Conservation (phyloP, 169 alveolate genomes). For the Plasmodium fragile region DNA sequence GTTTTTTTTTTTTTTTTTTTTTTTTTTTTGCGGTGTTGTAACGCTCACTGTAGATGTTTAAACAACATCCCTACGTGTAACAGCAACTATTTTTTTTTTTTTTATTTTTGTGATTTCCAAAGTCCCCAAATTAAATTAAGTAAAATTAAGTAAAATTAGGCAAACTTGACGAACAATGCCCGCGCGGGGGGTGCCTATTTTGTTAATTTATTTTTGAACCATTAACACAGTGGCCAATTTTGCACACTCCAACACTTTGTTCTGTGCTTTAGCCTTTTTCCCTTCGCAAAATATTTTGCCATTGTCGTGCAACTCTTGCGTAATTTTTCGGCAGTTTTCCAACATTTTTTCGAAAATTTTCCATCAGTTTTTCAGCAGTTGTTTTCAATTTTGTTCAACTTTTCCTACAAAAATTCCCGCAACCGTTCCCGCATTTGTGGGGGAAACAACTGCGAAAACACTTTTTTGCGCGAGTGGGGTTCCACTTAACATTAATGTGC, state of each 20-base stretch:
- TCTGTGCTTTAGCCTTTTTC: not conserved
- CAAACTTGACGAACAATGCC: constrained; percentile 12
- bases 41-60: constrained; percentile 28
- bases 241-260: constrained; percentile 43
- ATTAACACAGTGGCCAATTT: constrained; percentile 40
- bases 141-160: constrained; percentile 6
- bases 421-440: not conserved
- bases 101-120: constrained; percentile 2
- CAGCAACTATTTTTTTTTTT: constrained; percentile 10
- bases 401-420: not conserved
- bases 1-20: constrained; percentile 14
- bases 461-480: not conserved
- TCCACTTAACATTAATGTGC: not conserved
- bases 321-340: not conserved
- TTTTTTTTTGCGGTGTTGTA: not conserved
- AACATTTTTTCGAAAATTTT: not conserved
- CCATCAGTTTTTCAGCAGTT: not conserved
- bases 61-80: constrained; percentile 16
- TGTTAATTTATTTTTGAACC: constrained; percentile 38
- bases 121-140: not conserved
- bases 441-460: not conserved
- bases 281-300: not conserved
- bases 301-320: not conserved
- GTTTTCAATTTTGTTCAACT: not conserved
- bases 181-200: not conserved